phyloP scores from a whole-genome alignment of 1,139 yeast genomes.

The Pichia norvegensis region DNA sequence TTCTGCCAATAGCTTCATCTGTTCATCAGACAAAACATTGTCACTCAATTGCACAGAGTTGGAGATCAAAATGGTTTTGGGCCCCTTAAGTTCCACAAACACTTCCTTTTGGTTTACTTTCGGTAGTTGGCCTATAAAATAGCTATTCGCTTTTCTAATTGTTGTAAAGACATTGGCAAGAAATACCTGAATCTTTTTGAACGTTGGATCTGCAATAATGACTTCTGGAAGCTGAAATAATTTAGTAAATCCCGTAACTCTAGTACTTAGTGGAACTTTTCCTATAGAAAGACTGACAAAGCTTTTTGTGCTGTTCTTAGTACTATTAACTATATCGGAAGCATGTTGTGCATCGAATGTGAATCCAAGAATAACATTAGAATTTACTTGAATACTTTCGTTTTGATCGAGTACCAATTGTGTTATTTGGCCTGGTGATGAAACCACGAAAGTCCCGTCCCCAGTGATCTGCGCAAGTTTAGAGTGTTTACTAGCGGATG shows the following conservation, averaged over 20 bases:
- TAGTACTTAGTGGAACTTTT: background rate
- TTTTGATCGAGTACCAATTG: conserved; percentile 29
- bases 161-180: background rate
- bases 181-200: background rate
- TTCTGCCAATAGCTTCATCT: conserved; percentile 15
- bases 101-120: background rate
- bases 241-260: conserved; percentile 3
- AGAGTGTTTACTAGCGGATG: conserved; percentile 16
- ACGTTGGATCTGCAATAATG: conserved; percentile 2
- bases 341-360: conserved; percentile 6
- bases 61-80: conserved; percentile 23
- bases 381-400: conserved; percentile 33
- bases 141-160: background rate
- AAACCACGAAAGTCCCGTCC: conserved; percentile 33
- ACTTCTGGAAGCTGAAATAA: conserved; percentile 3
- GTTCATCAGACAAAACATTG: conserved; percentile 19
- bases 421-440: conserved; percentile 33
- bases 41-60: conserved; percentile 21
- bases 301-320: conserved; percentile 13
- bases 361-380: conserved; percentile 34
- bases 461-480: conserved; percentile 30
- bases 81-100: conserved; percentile 19
- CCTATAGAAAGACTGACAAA: conserved; percentile 23
- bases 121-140: background rate
- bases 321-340: background rate